These are phyloP conservation scores for Xanthoconium separans DNA, from an alignment of 1,284 basidiomycete genomes.

Conservation along the genomic window DNA sequence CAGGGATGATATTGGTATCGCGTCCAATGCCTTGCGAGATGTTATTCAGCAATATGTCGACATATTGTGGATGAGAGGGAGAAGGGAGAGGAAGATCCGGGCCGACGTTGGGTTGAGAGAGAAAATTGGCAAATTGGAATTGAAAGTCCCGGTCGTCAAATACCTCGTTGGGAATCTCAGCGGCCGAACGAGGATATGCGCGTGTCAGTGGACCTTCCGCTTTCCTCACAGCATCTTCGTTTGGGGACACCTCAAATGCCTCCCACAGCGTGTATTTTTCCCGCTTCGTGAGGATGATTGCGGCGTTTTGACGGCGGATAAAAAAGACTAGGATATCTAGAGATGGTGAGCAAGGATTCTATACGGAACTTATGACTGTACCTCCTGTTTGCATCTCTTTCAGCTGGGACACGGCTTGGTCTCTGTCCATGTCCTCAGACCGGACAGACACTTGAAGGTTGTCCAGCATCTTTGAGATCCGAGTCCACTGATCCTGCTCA, in stretches of 20 bases:
- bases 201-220: neutral
- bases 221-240: neutral
- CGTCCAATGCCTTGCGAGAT: neutral
- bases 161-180: neutral
- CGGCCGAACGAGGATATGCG: neutral
- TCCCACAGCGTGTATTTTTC: neutral
- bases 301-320: slow-evolving; percentile 33
- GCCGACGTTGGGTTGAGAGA: neutral
- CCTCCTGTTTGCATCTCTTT: slow-evolving; percentile 1
- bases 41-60: neutral
- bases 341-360: neutral
- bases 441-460: neutral
- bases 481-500: slow-evolving; percentile 6
- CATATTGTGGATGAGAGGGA: neutral
- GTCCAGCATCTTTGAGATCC: neutral
- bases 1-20: neutral
- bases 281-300: slow-evolving; percentile 9
- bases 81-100: neutral
- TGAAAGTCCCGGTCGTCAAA: neutral
- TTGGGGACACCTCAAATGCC: neutral
- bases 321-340: slow-evolving; percentile 25
- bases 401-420: neutral
- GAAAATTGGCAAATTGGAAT: neutral
- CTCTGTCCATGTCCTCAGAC: neutral
- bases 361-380: neutral